Evolutionary conservation across 805 yeast species (phyloP), one percentile per base, ranked within the genome.

Genomic region (Saturnispora galanensis): DNA sequence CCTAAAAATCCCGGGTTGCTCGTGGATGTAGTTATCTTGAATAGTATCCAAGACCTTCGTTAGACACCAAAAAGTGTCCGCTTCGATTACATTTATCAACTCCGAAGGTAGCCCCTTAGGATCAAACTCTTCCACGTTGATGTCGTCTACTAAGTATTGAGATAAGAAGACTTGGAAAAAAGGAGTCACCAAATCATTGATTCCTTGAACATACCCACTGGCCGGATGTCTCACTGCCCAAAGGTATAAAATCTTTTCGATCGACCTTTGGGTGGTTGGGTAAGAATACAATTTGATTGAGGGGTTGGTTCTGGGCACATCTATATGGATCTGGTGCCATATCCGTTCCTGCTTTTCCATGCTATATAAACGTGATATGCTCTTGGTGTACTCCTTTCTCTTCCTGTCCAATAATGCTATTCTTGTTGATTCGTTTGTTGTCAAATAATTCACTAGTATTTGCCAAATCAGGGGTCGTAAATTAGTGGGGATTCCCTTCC

Each of bases 151-250:
- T 30, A 79, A 60, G 60, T 89, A 88, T 47, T 79, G 78, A 2
- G 79, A 70, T 39, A 93, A 61, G 56, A 90, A 90, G 0, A 88
- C 81, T 63, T 90, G 95, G 62, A 74, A 88, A 59, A 93, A 86
- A 3, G 98, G 97, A 1, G 97, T 90, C 12, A 81, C 86, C 41
- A 90, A 70, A 64, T 90, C 98, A 61, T 90, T 90, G 42, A 90
- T 90, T 26, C 98, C 98, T 66, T 90, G 98, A 16, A 90, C 98
- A 62, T 90, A 90, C 12, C 98, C 98, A 57, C 93, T 81, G 6
- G 97, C 96, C 1, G 98, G 97, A 59, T 93, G 97, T 52, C 97
- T 73, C 21, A 90, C 79, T 0, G 97, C 94, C 98, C 98, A 90
- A 31, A 90, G 67, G 57, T 88, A 90, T 44, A 90, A 66, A 9